Evolutionary conservation across 805 yeast genomes (phyloP).

Genomic region (Ogataea pini): DNA sequence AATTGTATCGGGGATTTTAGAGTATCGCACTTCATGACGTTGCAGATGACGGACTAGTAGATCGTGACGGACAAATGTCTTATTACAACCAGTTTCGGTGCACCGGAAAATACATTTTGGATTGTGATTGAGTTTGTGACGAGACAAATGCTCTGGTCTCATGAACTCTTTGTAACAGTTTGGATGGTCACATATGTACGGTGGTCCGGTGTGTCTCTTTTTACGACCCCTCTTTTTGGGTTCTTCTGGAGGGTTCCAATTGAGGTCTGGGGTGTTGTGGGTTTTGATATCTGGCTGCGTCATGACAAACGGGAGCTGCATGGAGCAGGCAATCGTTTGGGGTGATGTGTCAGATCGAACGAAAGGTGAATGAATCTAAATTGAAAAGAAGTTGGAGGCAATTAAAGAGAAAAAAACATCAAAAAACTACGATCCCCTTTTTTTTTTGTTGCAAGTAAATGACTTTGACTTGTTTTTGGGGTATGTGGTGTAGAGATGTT

Average conservation of each 20-base stretch:
- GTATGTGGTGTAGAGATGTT: neutral
- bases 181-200: slow-evolving; percentile 42
- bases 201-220: slow-evolving; percentile 28
- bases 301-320: neutral
- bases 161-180: slow-evolving; percentile 58
- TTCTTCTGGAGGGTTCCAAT: neutral
- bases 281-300: neutral
- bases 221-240: slow-evolving; percentile 16
- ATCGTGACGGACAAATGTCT: slow-evolving; percentile 65
- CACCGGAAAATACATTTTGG: slow-evolving; percentile 58
- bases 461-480: too few relatives aligned
- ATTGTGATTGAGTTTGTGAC: slow-evolving; percentile 64
- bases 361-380: too few relatives aligned
- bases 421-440: neutral
- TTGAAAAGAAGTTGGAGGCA: neutral
- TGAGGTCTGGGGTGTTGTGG: neutral
- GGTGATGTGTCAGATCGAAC: neutral
- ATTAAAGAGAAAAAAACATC: neutral
- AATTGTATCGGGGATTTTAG: neutral
- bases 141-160: slow-evolving; percentile 61
- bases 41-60: slow-evolving; percentile 47
- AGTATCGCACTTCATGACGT: slow-evolving; percentile 37
- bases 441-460: too few relatives aligned
- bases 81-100: slow-evolving; percentile 46
- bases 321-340: neutral